Percentiles rank a stretch among this genome's conserved stretches.
Conservation (phyloP, 108 stramenopile genomes). For the Pseudonitzschia multiseries region DNA sequence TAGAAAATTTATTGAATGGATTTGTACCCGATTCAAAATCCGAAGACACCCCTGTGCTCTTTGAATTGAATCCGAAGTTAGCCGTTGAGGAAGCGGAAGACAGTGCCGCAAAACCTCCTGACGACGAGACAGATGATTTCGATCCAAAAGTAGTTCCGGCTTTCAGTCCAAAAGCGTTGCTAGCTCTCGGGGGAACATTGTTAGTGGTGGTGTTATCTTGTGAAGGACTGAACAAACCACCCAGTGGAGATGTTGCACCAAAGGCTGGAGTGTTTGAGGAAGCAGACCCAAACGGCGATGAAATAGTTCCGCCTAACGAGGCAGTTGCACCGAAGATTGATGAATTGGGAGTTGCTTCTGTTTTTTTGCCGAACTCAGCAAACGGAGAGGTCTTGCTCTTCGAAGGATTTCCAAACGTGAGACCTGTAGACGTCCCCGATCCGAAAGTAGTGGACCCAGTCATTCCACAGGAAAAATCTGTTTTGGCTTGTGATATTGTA, state of each 20-base stretch:
- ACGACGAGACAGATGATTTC: neutral
- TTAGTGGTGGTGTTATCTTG: neutral
- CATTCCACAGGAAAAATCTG: constrained; percentile 23
- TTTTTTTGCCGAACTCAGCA: constrained; percentile 1
- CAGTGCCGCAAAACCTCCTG: constrained; percentile 3
- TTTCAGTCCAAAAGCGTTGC: constrained; percentile 14
- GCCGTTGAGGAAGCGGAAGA: neutral
- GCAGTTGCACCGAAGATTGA: neutral
- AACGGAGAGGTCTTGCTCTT: neutral
- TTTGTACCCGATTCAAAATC: constrained; percentile 14
- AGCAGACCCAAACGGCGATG: neutral
- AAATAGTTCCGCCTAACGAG: neutral
- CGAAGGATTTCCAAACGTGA: constrained; percentile 19
- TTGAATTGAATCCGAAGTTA: neutral
- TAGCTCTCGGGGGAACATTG: neutral
- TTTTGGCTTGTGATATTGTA: constrained; percentile 2
- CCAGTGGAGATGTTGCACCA: constrained; percentile 43
- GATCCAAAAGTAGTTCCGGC: neutral
- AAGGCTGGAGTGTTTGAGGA: constrained; percentile 16
- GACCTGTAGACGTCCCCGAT: constrained; percentile 11
- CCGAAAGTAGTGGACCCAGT: constrained; percentile 19
- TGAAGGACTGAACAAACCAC: constrained; percentile 15
- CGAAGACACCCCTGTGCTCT: constrained; percentile 23
- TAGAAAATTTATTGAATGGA: constrained; percentile 29
- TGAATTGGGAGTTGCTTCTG: neutral